A percentile compares a stretch with the other conserved stretches of the same genome.
Conservation (phyloP, 805 yeast species). For the Vanderwaltozyma tropicalis region DNA sequence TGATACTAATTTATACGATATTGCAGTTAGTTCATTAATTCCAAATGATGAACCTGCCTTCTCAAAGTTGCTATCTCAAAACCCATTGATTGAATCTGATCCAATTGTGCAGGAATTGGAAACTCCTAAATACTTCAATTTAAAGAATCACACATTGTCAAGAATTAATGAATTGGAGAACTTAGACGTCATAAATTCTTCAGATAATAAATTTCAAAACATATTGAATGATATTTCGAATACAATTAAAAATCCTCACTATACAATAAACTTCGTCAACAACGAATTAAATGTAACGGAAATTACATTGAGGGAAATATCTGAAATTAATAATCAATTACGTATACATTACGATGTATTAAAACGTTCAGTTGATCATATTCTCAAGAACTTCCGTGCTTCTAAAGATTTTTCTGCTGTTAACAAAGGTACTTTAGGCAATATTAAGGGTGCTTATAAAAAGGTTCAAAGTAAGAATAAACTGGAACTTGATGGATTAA, state of each 20-base stretch:
- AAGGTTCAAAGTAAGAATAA: slow-evolving; percentile 27
- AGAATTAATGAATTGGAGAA: slow-evolving; percentile 66
- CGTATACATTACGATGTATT: slow-evolving; percentile 34
- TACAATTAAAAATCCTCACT: slow-evolving; percentile 56
- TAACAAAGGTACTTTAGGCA: slow-evolving; percentile 20
- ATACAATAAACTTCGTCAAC: slow-evolving; percentile 37
- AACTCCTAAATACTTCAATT: slow-evolving; percentile 50
- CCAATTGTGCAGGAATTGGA: slow-evolving; percentile 38
- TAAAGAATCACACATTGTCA: slow-evolving; percentile 68
- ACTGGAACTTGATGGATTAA: slow-evolving; percentile 30
- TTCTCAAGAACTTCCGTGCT: slow-evolving; percentile 40
- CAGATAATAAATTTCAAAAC: slow-evolving; percentile 59
- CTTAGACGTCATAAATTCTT: slow-evolving; percentile 51
- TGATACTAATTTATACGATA: slow-evolving; percentile 53
- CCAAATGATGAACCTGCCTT: slow-evolving; percentile 60
- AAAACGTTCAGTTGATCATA: slow-evolving; percentile 39
- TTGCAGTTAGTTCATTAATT: slow-evolving; percentile 17
- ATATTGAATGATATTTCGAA: slow-evolving; percentile 72
- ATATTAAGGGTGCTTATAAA: slow-evolving; percentile 34
- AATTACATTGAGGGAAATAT: slow-evolving; percentile 35
- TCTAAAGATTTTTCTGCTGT: slow-evolving; percentile 22
- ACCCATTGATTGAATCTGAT: slow-evolving; percentile 26
- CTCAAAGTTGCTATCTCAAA: slow-evolving; percentile 40
- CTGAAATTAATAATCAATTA: slow-evolving; percentile 37
- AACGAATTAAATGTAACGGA: slow-evolving; percentile 37